These are phyloP conservation scores for Syzygium aqueum DNA, from an alignment of 345 rosid genomes.

Conservation along the genomic window DNA sequence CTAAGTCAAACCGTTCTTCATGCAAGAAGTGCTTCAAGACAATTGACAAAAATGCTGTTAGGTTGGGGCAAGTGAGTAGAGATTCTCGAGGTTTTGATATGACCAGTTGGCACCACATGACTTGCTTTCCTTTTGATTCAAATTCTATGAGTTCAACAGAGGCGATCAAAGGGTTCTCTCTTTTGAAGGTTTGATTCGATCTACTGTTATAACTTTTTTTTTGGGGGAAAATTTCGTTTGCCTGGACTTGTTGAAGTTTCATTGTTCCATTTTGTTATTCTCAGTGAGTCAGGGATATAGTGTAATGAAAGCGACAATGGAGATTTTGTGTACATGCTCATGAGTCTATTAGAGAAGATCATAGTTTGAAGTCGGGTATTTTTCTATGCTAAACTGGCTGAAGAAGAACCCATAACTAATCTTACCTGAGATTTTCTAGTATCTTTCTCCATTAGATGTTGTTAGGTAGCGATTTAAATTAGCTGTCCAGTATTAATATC, in stretches of 20 bases:
- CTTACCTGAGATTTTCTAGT: not conserved
- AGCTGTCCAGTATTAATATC: not conserved
- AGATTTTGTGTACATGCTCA: not conserved
- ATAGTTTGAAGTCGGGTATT: not conserved
- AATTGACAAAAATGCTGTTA: slow-evolving; percentile 38
- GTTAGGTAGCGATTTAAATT: not conserved
- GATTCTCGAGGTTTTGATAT: slow-evolving; percentile 64
- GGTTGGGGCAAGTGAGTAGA: slow-evolving; percentile 49
- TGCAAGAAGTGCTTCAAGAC: slow-evolving; percentile 63
- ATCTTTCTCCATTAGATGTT: not conserved
- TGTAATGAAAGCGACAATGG: not conserved
- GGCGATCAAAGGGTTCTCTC: slow-evolving; percentile 46
- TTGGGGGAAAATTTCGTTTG: not conserved
- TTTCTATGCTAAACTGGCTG: not conserved
- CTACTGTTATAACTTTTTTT: not conserved
- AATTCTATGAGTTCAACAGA: slow-evolving; percentile 27
- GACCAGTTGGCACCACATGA: slow-evolving; percentile 74
- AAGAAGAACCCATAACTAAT: not conserved
- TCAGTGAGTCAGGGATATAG: not conserved
- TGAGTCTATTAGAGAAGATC: not conserved
- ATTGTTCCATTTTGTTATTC: not conserved
- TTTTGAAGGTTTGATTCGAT: slow-evolving; percentile 37
- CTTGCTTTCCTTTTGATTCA: slow-evolving; percentile 40
- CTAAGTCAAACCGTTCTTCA: slow-evolving; percentile 71
- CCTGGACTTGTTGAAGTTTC: not conserved